A percentile compares a stretch with the other conserved stretches of the same genome.
Conservation (phyloP, 2,329 filamentous ascomycete species). For the Seiridium unicorne region DNA sequence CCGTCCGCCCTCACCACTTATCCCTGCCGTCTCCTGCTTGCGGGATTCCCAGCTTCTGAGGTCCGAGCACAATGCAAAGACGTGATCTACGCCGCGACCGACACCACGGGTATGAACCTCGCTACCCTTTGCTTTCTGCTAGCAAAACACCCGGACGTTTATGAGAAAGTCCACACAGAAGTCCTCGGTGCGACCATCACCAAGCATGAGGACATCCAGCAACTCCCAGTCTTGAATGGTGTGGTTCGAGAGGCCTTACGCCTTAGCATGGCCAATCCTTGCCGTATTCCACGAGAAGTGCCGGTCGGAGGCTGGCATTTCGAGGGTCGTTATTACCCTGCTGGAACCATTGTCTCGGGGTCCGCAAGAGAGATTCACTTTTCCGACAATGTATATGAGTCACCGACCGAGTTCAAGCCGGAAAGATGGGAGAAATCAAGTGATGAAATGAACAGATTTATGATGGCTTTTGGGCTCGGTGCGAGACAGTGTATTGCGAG, state of each 20-base stretch:
- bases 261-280: not conserved
- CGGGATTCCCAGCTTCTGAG: constrained; percentile 40
- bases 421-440: not conserved
- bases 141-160: not conserved
- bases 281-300: not conserved
- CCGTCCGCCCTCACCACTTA: constrained; percentile 31
- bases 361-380: not conserved
- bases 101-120: constrained; percentile 50
- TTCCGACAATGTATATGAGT: not conserved
- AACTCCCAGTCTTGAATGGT: not conserved
- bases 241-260: not conserved
- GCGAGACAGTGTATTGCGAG: not conserved
- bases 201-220: not conserved
- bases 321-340: not conserved
- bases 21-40: constrained; percentile 43
- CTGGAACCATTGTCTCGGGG: not conserved
- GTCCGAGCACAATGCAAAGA: constrained; percentile 51
- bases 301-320: not conserved
- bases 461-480: not conserved
- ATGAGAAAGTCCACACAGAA: not conserved
- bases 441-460: not conserved
- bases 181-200: not conserved
- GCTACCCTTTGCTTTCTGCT: constrained; percentile 34
- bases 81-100: constrained; percentile 53
- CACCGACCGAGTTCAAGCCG: not conserved